Evolutionary conservation across 139 green algal genomes (phyloP).

Genomic region (Micractinium conductrix): DNA sequence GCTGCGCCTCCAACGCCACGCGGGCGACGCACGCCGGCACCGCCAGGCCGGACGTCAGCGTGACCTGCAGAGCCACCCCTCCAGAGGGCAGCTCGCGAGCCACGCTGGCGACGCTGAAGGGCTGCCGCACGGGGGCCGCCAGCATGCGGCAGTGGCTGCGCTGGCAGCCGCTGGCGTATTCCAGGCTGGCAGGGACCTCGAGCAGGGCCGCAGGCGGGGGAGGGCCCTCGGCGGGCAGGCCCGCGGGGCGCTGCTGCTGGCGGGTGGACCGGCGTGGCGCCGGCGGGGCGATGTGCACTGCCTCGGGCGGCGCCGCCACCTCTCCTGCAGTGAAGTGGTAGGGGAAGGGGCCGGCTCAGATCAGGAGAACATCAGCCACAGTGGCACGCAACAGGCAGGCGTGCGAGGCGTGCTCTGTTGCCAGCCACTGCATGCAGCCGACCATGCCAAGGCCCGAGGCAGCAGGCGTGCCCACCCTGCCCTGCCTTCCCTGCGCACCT

Average conservation of each 20-base stretch:
- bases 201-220: not conserved
- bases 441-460: no score
- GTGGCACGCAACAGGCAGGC: no score
- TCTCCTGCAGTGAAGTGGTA: not conserved
- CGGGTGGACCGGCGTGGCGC: not conserved
- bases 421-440: not conserved
- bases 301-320: conserved; percentile 5
- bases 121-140: conserved; percentile 29
- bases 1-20: conserved; percentile 30
- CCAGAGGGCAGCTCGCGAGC: conserved; percentile 26
- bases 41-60: conserved; percentile 37
- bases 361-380: no score
- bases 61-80: conserved; percentile 38
- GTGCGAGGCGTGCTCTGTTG: no score
- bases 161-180: conserved; percentile 53
- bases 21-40: conserved; percentile 22
- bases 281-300: conserved; percentile 19
- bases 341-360: not conserved
- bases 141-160: conserved; percentile 48
- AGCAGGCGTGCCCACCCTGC: not conserved
- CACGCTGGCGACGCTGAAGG: conserved; percentile 30
- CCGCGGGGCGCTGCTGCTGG: not conserved
- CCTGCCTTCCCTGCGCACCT: conserved; percentile 17
- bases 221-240: not conserved
- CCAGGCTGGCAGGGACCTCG: conserved; percentile 48